Base-by-base conservation (phyloP, 2,329 filamentous ascomycete genomes). In the Pseudopyricularia javanii region DNA sequence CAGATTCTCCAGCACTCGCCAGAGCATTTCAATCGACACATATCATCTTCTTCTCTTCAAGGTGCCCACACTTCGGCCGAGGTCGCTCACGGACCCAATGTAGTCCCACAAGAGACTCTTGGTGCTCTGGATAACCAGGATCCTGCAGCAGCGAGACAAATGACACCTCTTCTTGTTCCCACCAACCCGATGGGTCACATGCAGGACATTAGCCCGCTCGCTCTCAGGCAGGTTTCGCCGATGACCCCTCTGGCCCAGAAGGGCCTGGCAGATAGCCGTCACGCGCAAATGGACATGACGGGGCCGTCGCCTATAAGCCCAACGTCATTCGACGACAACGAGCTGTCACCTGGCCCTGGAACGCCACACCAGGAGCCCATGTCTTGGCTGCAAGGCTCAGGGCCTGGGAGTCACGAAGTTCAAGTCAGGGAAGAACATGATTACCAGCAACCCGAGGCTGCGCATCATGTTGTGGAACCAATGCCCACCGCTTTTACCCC, bases 221-320 rank as follows among this genome's bases (percentile, higher is more conserved):
- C 56, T 1, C 40, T 59, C n/a, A 56, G 50, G 5, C 56, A 58
- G 24, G 52, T 55, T 43, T 49, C 54, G 9, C 55, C 56, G 3
- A 17, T 32, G 4, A 22, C 55, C 6, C 53, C 57, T 9, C 37
- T 47, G 9, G 58, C 57, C 11, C 43, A 49, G 8, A 58, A 56
- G n/a, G 60, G 65, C 6, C 60, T 66, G 5, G 59, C 58, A 1
- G 55, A 57, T 14, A 67, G 64, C 58, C 56, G 59, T 8, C 63
- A 64, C 24, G 56, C 56, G 4, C 53, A 53, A 14, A 28, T 14
- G 20, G 12, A 24, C 6, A 2, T 15, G 20, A 20, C 17, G 9
- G 40, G 22, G 11, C 22, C 14, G 20, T 26, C 40, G 2, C 22
- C 20, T 22, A 12, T 12, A 6, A 12, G 24, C 20, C 1, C 40